phyloP scores from a whole-genome alignment of 148 eudicot genomes.

The Camellia japonica region DNA sequence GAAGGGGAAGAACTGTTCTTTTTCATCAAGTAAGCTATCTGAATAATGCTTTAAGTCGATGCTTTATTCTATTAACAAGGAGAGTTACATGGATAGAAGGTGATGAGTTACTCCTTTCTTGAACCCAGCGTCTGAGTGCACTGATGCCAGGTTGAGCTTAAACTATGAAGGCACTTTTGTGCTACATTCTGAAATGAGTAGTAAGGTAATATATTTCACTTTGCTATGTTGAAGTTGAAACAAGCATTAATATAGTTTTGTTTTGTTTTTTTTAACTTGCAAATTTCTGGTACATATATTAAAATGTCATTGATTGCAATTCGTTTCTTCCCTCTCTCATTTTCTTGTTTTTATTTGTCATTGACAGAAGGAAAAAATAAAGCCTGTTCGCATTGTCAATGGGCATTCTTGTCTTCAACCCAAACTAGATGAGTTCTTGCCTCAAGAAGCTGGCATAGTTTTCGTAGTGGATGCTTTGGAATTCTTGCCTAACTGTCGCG shows the following conservation, averaged over 20 bases:
- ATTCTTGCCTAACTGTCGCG: slow-evolving; percentile 69
- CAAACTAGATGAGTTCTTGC: slow-evolving; percentile 83
- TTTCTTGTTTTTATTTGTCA: neutral
- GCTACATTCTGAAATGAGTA: slow-evolving; percentile 61
- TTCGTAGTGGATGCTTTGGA: slow-evolving; percentile 88
- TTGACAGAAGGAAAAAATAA: slow-evolving; percentile 58
- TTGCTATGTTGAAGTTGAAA: slow-evolving; percentile 9
- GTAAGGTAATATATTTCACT: slow-evolving; percentile 41
- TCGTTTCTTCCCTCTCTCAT: neutral
- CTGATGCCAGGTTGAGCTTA: neutral
- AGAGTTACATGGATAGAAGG: neutral
- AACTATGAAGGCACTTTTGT: slow-evolving; percentile 65
- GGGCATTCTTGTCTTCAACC: slow-evolving; percentile 89
- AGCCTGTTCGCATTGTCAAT: slow-evolving; percentile 79
- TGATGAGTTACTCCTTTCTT: neutral
- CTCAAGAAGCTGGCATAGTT: slow-evolving; percentile 76
- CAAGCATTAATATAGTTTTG: neutral
- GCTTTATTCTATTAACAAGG: neutral
- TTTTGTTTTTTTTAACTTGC: neutral
- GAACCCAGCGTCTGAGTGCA: neutral
- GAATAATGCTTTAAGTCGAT: neutral
- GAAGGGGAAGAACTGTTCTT: slow-evolving; percentile 87
- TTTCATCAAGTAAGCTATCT: slow-evolving; percentile 66
- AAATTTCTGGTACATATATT: neutral
- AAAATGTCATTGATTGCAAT: neutral